Evolutionary conservation across 371 early-diverging fungal species (phyloP).

Genomic region (Syncephalastrum monosporum): DNA sequence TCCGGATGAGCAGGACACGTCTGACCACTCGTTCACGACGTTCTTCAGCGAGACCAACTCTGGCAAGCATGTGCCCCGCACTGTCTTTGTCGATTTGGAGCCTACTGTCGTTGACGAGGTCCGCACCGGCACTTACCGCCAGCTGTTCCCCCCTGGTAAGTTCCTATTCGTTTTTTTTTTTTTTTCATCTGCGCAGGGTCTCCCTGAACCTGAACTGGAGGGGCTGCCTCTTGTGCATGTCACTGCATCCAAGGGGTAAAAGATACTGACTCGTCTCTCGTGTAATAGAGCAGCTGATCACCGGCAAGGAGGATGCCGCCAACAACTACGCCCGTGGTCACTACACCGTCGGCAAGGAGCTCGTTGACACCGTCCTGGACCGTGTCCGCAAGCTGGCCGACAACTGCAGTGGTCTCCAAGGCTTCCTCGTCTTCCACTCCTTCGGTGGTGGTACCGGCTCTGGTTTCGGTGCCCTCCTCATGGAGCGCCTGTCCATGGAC

Average conservation of each 20-base stretch:
- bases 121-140: constrained; percentile 83
- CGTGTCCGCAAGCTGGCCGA: constrained; percentile 97
- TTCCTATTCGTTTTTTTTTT: constrained; percentile 89
- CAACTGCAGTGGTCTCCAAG: constrained; percentile 97
- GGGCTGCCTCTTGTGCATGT: constrained; percentile 41
- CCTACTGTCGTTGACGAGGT: constrained; percentile 92
- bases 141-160: constrained; percentile 94
- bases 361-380: constrained; percentile 95
- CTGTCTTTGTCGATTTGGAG: constrained; percentile 92
- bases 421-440: constrained; percentile 98
- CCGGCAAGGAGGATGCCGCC: constrained; percentile 99
- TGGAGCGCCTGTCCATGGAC: constrained; percentile 96
- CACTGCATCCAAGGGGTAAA: constrained; percentile 41
- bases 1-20: constrained; percentile 48
- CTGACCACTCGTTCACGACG: constrained; percentile 52
- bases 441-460: constrained; percentile 99
- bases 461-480: constrained; percentile 97
- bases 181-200: constrained; percentile 47
- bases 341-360: constrained; percentile 99
- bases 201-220: constrained; percentile 52
- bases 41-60: constrained; percentile 95
- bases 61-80: constrained; percentile 98
- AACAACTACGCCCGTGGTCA: constrained; percentile 99
- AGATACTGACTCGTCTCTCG: constrained; percentile 36
- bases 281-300: constrained; percentile 85